phyloP scores from a whole-genome alignment of 2,329 filamentous ascomycete genomes.

The Talaromyces sp. region DNA sequence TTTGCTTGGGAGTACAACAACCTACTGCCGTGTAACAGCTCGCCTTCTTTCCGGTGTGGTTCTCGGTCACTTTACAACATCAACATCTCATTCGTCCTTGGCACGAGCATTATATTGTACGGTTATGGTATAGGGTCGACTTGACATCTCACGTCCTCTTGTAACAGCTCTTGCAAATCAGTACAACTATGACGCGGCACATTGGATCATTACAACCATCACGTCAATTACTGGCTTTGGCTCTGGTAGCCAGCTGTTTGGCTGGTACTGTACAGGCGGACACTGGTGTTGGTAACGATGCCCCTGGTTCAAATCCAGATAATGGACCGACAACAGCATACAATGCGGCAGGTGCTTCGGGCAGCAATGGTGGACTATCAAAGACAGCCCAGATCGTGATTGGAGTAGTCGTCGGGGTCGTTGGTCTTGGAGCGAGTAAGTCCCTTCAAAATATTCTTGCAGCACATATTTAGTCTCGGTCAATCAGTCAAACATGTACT shows the following conservation, averaged over 20 bases:
- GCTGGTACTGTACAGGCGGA: slow-evolving; percentile 9
- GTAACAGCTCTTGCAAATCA: background rate
- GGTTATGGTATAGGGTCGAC: background rate
- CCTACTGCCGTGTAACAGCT: slow-evolving; percentile 7
- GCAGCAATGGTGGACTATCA: slow-evolving; percentile 17
- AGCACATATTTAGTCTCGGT: background rate
- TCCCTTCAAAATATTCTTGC: background rate
- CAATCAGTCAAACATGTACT: background rate
- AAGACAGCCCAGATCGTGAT: slow-evolving; percentile 25
- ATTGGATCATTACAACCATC: background rate
- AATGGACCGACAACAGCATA: slow-evolving; percentile 4
- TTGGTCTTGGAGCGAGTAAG: slow-evolving; percentile 28
- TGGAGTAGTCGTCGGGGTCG: slow-evolving; percentile 29
- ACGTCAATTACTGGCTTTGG: background rate
- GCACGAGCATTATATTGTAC: background rate
- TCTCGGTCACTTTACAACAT: background rate
- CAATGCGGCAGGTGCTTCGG: slow-evolving; percentile 18
- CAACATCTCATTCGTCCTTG: background rate
- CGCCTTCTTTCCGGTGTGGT: background rate
- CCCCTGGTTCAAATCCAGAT: slow-evolving; percentile 11
- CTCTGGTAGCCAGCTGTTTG: slow-evolving; percentile 14
- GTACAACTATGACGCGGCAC: slow-evolving; percentile 7
- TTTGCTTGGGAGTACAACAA: slow-evolving; percentile 11
- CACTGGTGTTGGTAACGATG: slow-evolving; percentile 12
- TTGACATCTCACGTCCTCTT: background rate